Conservation (phyloP, 2,329 filamentous ascomycete genomes). For the Acrocalymma vagum region DNA sequence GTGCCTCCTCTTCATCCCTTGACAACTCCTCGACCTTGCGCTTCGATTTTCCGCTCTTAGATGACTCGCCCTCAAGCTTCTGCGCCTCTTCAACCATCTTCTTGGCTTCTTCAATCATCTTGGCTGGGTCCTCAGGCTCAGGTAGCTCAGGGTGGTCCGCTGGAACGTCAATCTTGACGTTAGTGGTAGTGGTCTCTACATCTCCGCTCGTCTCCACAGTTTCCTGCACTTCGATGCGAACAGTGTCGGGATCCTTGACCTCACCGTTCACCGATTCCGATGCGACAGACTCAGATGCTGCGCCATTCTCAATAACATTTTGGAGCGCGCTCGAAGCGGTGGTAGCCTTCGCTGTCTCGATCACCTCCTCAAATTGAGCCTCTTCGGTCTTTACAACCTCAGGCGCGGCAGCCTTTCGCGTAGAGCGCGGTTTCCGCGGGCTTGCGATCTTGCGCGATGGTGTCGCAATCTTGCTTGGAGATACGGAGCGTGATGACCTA, state of each 20-base stretch:
- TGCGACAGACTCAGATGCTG: conserved; percentile 31
- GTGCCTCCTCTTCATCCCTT: conserved; percentile 56
- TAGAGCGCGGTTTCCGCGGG: conserved; percentile 63
- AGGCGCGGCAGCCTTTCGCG: conserved; percentile 45
- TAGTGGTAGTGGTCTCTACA: conserved; percentile 74
- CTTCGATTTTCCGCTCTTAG: conserved; percentile 42
- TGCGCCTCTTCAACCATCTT: conserved; percentile 83
- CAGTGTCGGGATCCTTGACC: conserved; percentile 54
- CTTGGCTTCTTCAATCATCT: conserved; percentile 86
- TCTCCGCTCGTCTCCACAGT: conserved; percentile 66
- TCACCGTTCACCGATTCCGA: conserved; percentile 59
- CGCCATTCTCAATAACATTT: conserved; percentile 41
- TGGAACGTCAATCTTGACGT: conserved; percentile 80
- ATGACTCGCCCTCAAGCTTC: conserved; percentile 53
- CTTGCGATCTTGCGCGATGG: conserved; percentile 58
- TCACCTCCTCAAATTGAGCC: conserved; percentile 50
- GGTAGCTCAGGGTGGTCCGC: conserved; percentile 72
- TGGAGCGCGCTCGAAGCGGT: conserved; percentile 55
- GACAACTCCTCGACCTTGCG: conserved; percentile 67
- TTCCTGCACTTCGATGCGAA: conserved; percentile 76
- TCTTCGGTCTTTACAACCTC: conserved; percentile 40
- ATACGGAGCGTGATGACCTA: conserved; percentile 67
- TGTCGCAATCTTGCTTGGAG: conserved; percentile 61
- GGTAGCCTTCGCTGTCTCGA: conserved; percentile 58
- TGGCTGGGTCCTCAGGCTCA: conserved; percentile 77